Base-by-base conservation (phyloP, 345 rosid genomes). In the Gossypium arboreum region DNA sequence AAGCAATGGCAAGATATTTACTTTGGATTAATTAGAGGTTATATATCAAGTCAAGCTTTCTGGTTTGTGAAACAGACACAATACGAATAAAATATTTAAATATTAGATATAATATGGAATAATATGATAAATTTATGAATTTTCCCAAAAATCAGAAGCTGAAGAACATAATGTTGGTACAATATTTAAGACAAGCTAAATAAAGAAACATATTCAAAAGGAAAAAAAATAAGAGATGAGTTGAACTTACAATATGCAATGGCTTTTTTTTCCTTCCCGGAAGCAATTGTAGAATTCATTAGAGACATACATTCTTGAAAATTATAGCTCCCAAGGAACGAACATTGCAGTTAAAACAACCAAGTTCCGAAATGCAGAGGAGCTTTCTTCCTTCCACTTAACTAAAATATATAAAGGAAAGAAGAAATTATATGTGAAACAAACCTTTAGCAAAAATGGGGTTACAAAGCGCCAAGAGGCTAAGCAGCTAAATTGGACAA, bases 11-110 rank as follows among this genome's bases (percentile, higher is more conserved):
- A 67, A 67, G 41, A 67, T 47, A 45, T 24, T 24, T 20, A 22
- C 39, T 67, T 67, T 67, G 22, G 13, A 67, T 67, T 22, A 45
- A 22, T 45, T 3, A 67, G 18, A 67, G 18, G 71, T 67, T 67
- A 67, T 57, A 15, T 57, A 57, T 47, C 18, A 67, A 67, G 52
- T 67, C 55, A 47, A 67, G 71, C 71, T 44, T 66, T 45, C 39
- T 44, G 29, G 54, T 17, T 12, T 67, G 34, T 22, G 71, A 54
- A 34, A 34, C 6, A 34, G 39, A 34, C 39, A 34, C 39, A 34
- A 34, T 34, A 34, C 39, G 39, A 34, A 4, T 34, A 34, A 34
- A 34, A 34, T 4, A 34, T 34, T 34, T 4, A 34, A 34, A 34
- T 5, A 34, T 34, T 5, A 34, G 7, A 34, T 34, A 34, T 34